Evolutionary conservation across 805 yeast genomes (phyloP).

Genomic region (Saccharomycopsis capsularis): DNA sequence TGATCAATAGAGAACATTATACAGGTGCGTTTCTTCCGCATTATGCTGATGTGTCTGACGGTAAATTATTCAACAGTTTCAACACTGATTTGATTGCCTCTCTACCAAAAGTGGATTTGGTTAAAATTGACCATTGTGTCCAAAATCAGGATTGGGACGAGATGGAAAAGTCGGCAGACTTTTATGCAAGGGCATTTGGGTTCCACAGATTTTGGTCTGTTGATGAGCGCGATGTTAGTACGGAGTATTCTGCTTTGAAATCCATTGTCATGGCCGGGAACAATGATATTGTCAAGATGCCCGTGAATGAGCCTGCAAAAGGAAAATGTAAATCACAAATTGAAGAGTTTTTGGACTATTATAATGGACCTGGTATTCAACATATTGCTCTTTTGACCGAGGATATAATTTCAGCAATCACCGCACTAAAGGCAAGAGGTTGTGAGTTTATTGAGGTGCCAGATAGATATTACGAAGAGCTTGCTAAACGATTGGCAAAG

Average conservation of each 20-base stretch:
- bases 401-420: slow-evolving; percentile 53
- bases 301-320: slow-evolving; percentile 77
- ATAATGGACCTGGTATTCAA: slow-evolving; percentile 80
- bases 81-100: slow-evolving; percentile 6
- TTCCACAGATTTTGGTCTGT: slow-evolving; percentile 81
- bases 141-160: slow-evolving; percentile 69
- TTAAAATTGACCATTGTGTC: slow-evolving; percentile 68
- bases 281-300: slow-evolving; percentile 59
- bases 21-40: slow-evolving; percentile 48
- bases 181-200: slow-evolving; percentile 58
- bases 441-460: slow-evolving; percentile 63
- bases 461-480: slow-evolving; percentile 44
- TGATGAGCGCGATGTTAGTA: slow-evolving; percentile 68
- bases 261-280: slow-evolving; percentile 75
- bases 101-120: slow-evolving; percentile 35
- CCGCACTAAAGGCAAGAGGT: slow-evolving; percentile 51
- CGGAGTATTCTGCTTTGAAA: slow-evolving; percentile 60
- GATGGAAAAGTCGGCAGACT: slow-evolving; percentile 50
- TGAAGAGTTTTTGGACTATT: slow-evolving; percentile 70
- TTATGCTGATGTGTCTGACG: slow-evolving; percentile 25
- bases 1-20: slow-evolving; percentile 39
- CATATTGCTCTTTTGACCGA: slow-evolving; percentile 67
- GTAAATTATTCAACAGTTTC: neutral
- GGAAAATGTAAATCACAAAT: slow-evolving; percentile 66
- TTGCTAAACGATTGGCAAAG: slow-evolving; percentile 38